A percentile compares a stretch with the other conserved stretches of the same genome.
Conservation (phyloP, 768 basidiomycete species). For the Lyophyllum decastes region DNA sequence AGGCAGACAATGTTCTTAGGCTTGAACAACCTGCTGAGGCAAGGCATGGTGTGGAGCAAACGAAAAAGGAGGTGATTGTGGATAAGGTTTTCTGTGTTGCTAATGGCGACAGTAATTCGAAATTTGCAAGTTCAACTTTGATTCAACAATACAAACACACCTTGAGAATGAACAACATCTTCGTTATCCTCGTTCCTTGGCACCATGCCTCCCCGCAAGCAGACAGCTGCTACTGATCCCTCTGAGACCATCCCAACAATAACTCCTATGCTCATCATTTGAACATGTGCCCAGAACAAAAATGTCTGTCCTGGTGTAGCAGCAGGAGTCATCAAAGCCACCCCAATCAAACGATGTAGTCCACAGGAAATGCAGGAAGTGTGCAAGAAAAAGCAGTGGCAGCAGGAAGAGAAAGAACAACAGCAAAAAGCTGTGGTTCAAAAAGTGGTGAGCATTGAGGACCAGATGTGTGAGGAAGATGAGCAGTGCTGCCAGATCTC, state of each 20-base stretch:
- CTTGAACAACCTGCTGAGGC: not conserved
- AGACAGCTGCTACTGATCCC: not conserved
- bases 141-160: not conserved
- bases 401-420: not conserved
- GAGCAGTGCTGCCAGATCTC: not conserved
- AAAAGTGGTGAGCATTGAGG: not conserved
- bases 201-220: not conserved
- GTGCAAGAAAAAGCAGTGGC: not conserved
- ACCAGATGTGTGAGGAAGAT: not conserved
- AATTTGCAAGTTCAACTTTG: not conserved
- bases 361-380: not conserved
- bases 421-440: not conserved
- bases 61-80: not conserved
- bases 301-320: not conserved
- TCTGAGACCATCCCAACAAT: not conserved
- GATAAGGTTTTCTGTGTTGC: no score
- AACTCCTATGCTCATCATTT: not conserved
- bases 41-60: not conserved
- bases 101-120: not conserved
- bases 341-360: not conserved
- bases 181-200: not conserved
- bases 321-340: not conserved
- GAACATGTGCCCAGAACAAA: not conserved
- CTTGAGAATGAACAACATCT: not conserved
- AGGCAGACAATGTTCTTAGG: not conserved